Base-by-base conservation (phyloP, 495 filamentous ascomycete genomes). In the Extremus antarcticus region DNA sequence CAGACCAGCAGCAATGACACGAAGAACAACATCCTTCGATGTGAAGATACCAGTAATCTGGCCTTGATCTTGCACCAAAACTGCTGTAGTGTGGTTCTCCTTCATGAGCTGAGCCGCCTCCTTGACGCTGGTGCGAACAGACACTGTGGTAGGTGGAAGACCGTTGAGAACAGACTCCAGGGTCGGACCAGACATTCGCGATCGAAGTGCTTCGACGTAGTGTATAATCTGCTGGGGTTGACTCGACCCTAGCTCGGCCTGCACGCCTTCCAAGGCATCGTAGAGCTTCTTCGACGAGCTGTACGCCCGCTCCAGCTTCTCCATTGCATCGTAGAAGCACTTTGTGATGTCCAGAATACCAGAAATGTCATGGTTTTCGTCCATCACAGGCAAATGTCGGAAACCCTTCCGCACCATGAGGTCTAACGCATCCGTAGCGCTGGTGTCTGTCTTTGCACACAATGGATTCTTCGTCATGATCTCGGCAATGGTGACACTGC, bases 391-490 rank as follows among this genome's bases (percentile, higher is more conserved):
- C 58, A 98, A 70, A 79, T 98, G 92, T 63, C 92, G 80, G 75
- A 98, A 98, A 15, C 92, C 92, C 71, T 97, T 98, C 54, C 90
- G 77, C 47, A 98, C 92, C 92, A 98, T 98, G 48, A 98, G 76
- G 67, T 98, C 90, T 56, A 98, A 74, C 22, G 92, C 92, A 73
- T 98, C 92, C 40, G 92, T 99, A 19, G 92, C 92, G 73, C 90
- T 95, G 19, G 92, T 99, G 65, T 99, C 92, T 32, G 92, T 99
- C 66, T 91, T 80, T 8, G 92, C 92, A 65, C 92, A 99, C 29
- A 99, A 77, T 1, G 92, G 92, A 69, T 99, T 99, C 76, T 96
- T 95, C 61, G 92, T 99, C 92, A 99, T 99, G 68, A 99, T 99
- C 58, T 96, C 89, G 51, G 87, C 85, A 63, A 99, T 96, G 7